These are phyloP conservation scores for Entomortierella parvispora DNA, from an alignment of 192 early-diverging fungal species.

Conservation along the genomic window DNA sequence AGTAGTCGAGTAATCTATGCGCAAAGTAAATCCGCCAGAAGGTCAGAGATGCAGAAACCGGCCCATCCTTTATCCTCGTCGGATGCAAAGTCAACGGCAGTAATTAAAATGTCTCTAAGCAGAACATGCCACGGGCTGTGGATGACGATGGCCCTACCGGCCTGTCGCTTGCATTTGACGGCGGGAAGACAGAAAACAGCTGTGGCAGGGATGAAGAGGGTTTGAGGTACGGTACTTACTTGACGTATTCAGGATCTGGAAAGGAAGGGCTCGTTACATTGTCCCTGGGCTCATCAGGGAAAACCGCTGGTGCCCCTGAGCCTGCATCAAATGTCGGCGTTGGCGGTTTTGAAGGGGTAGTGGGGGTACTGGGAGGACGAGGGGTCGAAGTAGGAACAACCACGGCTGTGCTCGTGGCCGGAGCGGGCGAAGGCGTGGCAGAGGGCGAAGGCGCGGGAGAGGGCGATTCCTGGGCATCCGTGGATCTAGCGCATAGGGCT, in stretches of 20 bases:
- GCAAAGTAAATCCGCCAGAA: too few species aligned
- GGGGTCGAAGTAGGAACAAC: not conserved
- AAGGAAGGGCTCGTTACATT: slow-evolving; percentile 18
- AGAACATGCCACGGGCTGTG: not conserved
- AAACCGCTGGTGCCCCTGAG: slow-evolving; percentile 2
- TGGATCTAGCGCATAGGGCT: not conserved
- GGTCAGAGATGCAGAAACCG: not conserved
- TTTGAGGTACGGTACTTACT: too few species aligned
- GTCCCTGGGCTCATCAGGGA: not conserved
- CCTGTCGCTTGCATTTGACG: too few species aligned
- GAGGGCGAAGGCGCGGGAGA: not conserved
- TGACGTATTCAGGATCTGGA: slow-evolving; percentile 50
- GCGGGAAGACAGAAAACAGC: too few species aligned
- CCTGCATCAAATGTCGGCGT: not conserved
- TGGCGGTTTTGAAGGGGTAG: not conserved
- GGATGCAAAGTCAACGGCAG: not conserved
- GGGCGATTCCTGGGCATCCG: not conserved
- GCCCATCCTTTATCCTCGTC: slow-evolving; percentile 2
- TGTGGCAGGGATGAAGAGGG: too few species aligned
- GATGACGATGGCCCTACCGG: too few species aligned
- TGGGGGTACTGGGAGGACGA: not conserved
- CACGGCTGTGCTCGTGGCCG: too few species aligned
- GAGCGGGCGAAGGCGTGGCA: too few species aligned
- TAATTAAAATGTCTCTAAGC: not conserved
- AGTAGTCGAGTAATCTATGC: slow-evolving; percentile 56